Conservation (phyloP, 1,284 basidiomycete species). For the Gymnopus androsaceus region DNA sequence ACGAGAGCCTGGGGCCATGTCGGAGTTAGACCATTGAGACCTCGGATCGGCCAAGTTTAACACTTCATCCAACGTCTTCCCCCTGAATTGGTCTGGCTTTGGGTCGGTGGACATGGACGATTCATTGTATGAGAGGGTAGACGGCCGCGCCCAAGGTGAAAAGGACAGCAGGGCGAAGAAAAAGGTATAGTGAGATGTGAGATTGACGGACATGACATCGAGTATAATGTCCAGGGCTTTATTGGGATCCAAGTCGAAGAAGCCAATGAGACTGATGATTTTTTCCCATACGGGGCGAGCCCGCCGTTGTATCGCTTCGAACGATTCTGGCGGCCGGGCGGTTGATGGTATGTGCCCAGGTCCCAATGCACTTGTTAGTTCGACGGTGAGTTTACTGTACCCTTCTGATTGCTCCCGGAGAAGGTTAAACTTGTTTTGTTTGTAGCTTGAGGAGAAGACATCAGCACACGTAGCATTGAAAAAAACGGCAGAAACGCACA, state of each 20-base stretch:
- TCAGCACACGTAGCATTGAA: neutral
- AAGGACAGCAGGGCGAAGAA: slow-evolving; percentile 84
- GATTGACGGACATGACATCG: slow-evolving; percentile 84
- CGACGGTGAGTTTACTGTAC: slow-evolving; percentile 88
- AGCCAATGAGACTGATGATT: slow-evolving; percentile 87
- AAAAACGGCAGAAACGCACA: slow-evolving; percentile 51
- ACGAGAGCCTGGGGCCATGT: slow-evolving; percentile 42
- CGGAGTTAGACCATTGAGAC: slow-evolving; percentile 15
- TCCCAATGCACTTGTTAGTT: slow-evolving; percentile 80
- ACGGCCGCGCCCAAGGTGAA: slow-evolving; percentile 76
- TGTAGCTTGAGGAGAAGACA: slow-evolving; percentile 63
- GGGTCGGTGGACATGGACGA: slow-evolving; percentile 40
- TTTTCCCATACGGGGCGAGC: slow-evolving; percentile 83
- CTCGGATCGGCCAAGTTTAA: slow-evolving; percentile 52
- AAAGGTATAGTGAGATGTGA: slow-evolving; percentile 87
- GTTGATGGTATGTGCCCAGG: slow-evolving; percentile 66
- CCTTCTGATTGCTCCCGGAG: slow-evolving; percentile 97
- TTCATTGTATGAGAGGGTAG: slow-evolving; percentile 33
- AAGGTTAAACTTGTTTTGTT: slow-evolving; percentile 98
- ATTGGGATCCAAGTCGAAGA: slow-evolving; percentile 95
- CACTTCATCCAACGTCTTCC: slow-evolving; percentile 67
- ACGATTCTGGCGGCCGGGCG: slow-evolving; percentile 62
- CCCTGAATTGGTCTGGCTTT: slow-evolving; percentile 47
- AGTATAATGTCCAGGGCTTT: slow-evolving; percentile 92
- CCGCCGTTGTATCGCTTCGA: slow-evolving; percentile 58